Evolutionary conservation across 768 basidiomycete genomes (phyloP), one percentile per base, ranked within the genome.

Genomic region (Pleurotus cornucopiae): DNA sequence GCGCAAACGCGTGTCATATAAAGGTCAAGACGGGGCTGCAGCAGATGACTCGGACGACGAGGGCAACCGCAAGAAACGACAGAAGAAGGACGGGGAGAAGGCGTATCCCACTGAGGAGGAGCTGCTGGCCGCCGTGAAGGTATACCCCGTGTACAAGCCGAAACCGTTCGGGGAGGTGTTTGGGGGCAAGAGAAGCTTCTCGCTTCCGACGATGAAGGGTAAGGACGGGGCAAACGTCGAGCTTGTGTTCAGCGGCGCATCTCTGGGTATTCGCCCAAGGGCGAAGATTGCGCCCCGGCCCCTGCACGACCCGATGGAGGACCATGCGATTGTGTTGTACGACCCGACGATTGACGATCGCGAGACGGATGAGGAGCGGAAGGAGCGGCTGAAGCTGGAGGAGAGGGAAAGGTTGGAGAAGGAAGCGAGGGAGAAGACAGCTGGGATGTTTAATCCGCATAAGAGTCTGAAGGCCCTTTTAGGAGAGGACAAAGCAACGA

Each of bases 311-410:
- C 97, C 95, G 1, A 95, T 99, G 91, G 85, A 90, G 49, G 94
- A 98, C 63, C 95, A 98, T 70, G 94, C 96, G 0, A 97, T 99
- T 58, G 96, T 99, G 2, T 73, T 98, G 12, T 99, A 92, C 67
- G 97, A 98, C 64, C 97, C 97, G 0, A 98, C 97, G 0, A 85
- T 96, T 46, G 94, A 99, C 66, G 88, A 91, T 65, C 75, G 88
- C 61, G 94, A 95, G 69, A 93, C 93, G 0, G 90, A 93, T 64
- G 89, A 94, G 64, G 93, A 94, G 66, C 78, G 79, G 63, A 83
- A 76, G 67, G 86, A 85, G 57, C 76, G 89, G 38, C 81, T 87
- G 64, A 87, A 85, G 65, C 84, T 88, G 63, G 88, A 89, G 64
- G 82, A 76, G 30, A 88, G 81, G 65, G 79, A 79, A 58, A 80